Evolutionary conservation across 352 stramenopile species (phyloP).

Genomic region (Stramenopiles sp.): DNA sequence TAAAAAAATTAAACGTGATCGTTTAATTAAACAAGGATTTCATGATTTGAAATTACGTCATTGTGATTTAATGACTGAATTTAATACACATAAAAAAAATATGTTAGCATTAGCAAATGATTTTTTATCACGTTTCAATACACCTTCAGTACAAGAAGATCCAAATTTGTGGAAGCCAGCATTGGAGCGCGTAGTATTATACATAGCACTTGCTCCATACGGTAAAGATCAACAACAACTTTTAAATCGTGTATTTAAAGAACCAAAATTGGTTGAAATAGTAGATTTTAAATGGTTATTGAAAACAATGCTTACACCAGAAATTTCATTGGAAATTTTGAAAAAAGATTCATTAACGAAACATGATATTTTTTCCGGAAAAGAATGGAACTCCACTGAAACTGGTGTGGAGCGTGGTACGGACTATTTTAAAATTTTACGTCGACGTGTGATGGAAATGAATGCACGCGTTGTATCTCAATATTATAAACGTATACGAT

Average conservation of each 20-base stretch:
- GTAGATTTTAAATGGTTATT: conserved; percentile 23
- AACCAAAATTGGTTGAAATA: conserved; percentile 41
- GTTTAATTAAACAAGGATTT: conserved; percentile 75
- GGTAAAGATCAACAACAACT: conserved; percentile 49
- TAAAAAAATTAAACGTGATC: conserved; percentile 84
- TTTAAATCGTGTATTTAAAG: conserved; percentile 36
- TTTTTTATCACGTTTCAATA: conserved; percentile 53
- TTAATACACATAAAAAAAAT: conserved; percentile 85
- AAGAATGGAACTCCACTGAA: background rate
- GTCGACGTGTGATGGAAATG: background rate
- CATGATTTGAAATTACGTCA: conserved; percentile 88
- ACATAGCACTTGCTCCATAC: conserved; percentile 43
- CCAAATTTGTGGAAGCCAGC: conserved; percentile 28
- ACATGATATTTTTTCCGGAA: conserved; percentile 11
- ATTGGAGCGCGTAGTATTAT: conserved; percentile 41
- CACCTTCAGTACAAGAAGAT: conserved; percentile 23
- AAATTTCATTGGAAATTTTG: background rate
- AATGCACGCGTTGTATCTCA: conserved; percentile 79
- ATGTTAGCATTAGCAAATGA: conserved; percentile 65
- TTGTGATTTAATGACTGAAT: conserved; percentile 83
- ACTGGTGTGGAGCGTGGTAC: conserved; percentile 9
- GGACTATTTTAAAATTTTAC: background rate
- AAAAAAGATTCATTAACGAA: conserved; percentile 2
- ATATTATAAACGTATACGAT: conserved; percentile 84
- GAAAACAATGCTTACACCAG: conserved; percentile 3